A percentile compares a stretch with the other conserved stretches of the same genome.
phyloP scores from a whole-genome alignment of 768 basidiomycete genomes.

The Mycena olivaceomarginata region DNA sequence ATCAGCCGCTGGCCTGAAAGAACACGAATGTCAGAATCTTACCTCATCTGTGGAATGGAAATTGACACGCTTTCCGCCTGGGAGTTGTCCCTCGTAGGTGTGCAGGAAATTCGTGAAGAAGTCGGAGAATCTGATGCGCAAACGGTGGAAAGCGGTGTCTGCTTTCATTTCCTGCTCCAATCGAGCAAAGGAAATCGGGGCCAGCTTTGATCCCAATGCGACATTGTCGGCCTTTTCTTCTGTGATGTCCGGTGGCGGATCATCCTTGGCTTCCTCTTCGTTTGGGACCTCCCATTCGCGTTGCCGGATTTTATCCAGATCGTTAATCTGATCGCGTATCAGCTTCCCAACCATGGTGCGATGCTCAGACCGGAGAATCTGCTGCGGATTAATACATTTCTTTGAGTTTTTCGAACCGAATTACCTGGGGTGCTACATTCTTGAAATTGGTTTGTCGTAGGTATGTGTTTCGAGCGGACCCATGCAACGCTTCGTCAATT shows the following conservation, averaged over 20 bases:
- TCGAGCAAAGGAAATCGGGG: constrained; percentile 4
- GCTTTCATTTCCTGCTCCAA: constrained; percentile 18
- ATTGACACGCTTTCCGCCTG: background rate
- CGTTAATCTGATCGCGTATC: constrained; percentile 41
- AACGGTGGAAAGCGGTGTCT: constrained; percentile 30
- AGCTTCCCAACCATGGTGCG: constrained; percentile 22
- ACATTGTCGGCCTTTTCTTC: constrained; percentile 17
- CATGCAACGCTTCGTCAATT: constrained; percentile 54
- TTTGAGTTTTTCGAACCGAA: background rate
- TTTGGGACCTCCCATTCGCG: background rate
- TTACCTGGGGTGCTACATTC: constrained; percentile 55
- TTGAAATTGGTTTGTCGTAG: constrained; percentile 55
- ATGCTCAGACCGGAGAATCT: constrained; percentile 48
- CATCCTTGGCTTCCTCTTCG: background rate
- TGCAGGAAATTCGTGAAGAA: constrained; percentile 18
- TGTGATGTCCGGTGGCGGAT: background rate
- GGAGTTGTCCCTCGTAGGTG: background rate
- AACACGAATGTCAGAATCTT: background rate
- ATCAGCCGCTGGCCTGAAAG: background rate
- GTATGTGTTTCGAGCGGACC: constrained; percentile 52
- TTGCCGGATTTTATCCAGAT: constrained; percentile 17
- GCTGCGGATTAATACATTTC: background rate
- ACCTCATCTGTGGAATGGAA: background rate
- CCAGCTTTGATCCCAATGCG: constrained; percentile 26
- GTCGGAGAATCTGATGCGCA: constrained; percentile 23